phyloP scores from a whole-genome alignment of 2,329 filamentous ascomycete genomes.

The Aspergillus terreus region DNA sequence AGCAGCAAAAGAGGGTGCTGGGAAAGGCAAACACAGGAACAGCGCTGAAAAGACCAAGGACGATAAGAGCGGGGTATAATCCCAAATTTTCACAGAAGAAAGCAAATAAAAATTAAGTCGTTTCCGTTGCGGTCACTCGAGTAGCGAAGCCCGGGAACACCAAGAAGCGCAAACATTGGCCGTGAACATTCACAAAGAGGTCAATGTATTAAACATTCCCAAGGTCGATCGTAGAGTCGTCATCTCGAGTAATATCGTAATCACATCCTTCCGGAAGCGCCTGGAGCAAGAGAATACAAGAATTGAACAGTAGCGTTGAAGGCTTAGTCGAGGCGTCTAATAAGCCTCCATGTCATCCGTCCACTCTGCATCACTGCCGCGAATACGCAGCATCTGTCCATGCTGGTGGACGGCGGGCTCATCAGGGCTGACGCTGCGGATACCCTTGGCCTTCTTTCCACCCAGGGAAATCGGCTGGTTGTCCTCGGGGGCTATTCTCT shows the following conservation, averaged over 20 bases:
- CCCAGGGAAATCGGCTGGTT: conserved; percentile 23
- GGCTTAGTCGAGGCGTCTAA: conserved; percentile 18
- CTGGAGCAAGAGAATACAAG: conserved; percentile 10
- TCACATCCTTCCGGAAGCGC: conserved; percentile 17
- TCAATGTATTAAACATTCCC: conserved; percentile 10
- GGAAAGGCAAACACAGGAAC: conserved; percentile 8
- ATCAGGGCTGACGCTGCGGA: conserved; percentile 45
- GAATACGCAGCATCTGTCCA: conserved; percentile 41
- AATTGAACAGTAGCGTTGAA: conserved; percentile 1
- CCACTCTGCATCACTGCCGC: conserved; percentile 53
- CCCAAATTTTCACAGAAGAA: conserved; percentile 30
- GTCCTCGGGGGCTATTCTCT: conserved; percentile 52
- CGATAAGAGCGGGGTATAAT: conserved; percentile 22
- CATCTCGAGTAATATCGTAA: conserved; percentile 19
- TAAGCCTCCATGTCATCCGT: conserved; percentile 49
- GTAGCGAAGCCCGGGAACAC: conserved; percentile 4
- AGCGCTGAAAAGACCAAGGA: conserved; percentile 5
- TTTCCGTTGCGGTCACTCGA: conserved; percentile 4
- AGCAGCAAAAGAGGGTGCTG: no score
- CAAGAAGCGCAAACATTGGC: conserved; percentile 9
- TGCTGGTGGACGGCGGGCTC: conserved; percentile 35
- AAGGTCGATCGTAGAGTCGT: conserved; percentile 25
- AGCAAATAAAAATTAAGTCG: conserved; percentile 16
- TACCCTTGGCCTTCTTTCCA: conserved; percentile 44
- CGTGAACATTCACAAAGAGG: conserved; percentile 1